Evolutionary conservation across 768 basidiomycete genomes (phyloP).

Genomic region (Macrolepiota albuminosa): DNA sequence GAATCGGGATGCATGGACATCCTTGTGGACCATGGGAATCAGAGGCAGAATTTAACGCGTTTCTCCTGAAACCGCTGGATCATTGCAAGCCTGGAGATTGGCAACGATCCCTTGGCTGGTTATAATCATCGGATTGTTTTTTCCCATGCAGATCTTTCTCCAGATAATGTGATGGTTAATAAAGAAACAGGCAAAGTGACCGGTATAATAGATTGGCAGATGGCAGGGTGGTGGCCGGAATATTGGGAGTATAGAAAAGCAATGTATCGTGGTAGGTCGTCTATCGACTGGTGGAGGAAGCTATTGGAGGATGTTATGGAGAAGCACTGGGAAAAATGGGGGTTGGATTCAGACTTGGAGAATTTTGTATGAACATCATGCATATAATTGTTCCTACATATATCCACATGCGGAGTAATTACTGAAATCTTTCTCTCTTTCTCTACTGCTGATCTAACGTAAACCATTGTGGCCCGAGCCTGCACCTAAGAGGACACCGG

Average conservation of each 20-base stretch:
- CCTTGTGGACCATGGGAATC: slow-evolving; percentile 1
- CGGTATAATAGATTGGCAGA: slow-evolving; percentile 18
- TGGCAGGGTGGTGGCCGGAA: slow-evolving; percentile 16
- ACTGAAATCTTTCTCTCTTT: background rate
- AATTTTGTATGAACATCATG: background rate
- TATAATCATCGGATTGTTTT: slow-evolving; percentile 1
- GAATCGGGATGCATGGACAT: background rate
- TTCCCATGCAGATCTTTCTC: slow-evolving; percentile 1
- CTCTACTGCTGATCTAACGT: no score
- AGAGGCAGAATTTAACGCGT: background rate
- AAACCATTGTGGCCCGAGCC: no score
- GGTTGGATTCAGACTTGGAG: background rate
- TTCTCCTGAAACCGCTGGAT: background rate
- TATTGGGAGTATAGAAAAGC: slow-evolving; percentile 17
- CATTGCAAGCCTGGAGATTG: background rate
- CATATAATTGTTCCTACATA: background rate
- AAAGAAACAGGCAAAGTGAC: slow-evolving; percentile 9
- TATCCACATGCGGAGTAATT: background rate
- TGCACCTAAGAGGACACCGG: background rate
- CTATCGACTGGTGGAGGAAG: background rate
- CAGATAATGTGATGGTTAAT: background rate
- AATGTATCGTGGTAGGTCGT: background rate
- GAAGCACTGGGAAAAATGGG: background rate
- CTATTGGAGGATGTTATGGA: background rate
- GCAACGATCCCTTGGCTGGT: background rate